Evolutionary conservation across 1,139 yeast species (phyloP).

Genomic region (Pneumocystis oryctolagi): DNA sequence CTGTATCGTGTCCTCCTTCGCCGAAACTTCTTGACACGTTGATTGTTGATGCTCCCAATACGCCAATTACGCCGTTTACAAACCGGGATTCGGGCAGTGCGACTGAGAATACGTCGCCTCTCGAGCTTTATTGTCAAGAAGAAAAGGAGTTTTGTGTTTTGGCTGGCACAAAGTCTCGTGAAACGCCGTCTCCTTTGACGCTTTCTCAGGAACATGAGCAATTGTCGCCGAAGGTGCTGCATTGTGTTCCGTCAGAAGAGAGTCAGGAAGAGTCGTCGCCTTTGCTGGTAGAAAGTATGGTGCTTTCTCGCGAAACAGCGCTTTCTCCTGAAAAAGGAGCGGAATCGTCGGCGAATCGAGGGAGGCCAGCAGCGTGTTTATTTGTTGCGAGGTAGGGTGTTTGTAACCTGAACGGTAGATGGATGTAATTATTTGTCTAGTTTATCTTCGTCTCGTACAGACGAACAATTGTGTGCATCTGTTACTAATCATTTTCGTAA

Average conservation of each 20-base stretch:
- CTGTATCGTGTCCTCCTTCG: background rate
- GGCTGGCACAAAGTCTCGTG: background rate
- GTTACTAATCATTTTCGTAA: constrained; percentile 6
- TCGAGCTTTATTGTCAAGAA: background rate
- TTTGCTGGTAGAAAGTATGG: background rate
- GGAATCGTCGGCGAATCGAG: background rate
- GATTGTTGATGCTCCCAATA: background rate
- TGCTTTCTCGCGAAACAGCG: background rate
- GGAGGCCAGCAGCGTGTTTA: constrained; percentile 6
- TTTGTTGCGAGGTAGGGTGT: constrained; percentile 7
- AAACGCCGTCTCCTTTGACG: background rate
- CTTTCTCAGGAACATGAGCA: background rate
- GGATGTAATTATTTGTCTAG: background rate
- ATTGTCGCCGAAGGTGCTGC: background rate
- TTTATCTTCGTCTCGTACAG: constrained; percentile 9
- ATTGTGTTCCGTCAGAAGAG: background rate
- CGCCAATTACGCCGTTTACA: background rate
- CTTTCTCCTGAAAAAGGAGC: background rate
- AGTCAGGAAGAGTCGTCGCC: background rate
- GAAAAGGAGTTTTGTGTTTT: background rate
- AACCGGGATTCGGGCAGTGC: background rate
- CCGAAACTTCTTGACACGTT: background rate
- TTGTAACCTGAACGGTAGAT: background rate
- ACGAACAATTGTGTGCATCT: constrained; percentile 3
- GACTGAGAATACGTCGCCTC: background rate